Conservation (phyloP, 2,329 filamentous ascomycete species). For the Venturia carpophila region DNA sequence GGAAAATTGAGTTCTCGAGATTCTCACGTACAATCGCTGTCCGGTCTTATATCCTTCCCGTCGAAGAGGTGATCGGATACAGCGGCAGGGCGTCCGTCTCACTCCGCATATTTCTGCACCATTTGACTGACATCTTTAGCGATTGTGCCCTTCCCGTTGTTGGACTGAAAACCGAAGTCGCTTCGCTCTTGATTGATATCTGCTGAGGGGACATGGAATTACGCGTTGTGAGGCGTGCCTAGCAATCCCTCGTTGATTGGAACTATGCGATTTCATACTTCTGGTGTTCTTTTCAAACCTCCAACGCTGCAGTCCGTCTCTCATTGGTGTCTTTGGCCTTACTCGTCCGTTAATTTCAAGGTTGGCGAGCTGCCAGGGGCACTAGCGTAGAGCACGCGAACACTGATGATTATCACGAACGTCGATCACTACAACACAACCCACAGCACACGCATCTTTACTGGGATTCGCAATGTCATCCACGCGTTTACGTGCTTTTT, state of each 20-base stretch:
- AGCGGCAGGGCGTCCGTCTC: background rate
- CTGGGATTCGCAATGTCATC: background rate
- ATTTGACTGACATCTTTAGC: background rate
- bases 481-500: conserved; percentile 7
- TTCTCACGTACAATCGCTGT: background rate
- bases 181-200: background rate
- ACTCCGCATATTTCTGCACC: background rate
- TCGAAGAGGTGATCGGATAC: background rate
- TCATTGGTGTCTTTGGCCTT: background rate
- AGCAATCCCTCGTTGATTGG: background rate
- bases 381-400: background rate
- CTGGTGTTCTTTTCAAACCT: background rate
- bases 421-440: background rate
- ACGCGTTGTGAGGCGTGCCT: background rate
- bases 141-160: background rate
- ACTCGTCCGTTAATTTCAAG: background rate
- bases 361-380: background rate
- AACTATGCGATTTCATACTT: background rate
- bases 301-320: background rate
- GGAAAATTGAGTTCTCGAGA: background rate
- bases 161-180: background rate
- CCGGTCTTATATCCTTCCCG: background rate
- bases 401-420: background rate
- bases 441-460: background rate
- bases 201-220: background rate